Evolutionary conservation across 306 rosid species (phyloP).

Genomic region (Senna tora): DNA sequence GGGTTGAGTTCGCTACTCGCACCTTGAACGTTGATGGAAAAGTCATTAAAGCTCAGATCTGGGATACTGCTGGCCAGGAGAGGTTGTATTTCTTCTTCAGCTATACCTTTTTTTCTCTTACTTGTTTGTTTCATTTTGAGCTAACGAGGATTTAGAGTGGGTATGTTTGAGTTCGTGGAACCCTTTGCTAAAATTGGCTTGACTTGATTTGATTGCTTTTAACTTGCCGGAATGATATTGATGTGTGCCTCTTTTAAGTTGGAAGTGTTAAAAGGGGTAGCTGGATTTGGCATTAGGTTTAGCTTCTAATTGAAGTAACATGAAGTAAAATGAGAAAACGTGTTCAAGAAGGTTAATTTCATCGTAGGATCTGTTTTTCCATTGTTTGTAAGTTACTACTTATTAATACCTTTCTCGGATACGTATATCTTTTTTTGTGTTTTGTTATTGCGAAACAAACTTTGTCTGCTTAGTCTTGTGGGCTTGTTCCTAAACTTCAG

Average conservation of each 20-base stretch:
- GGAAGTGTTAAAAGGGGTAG: neutral
- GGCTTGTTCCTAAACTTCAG: neutral
- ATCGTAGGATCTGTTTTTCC: neutral
- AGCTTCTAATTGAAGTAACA: neutral
- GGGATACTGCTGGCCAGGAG: constrained; percentile 89
- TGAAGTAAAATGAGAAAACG: neutral
- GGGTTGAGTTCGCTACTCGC: constrained; percentile 79
- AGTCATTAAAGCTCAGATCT: constrained; percentile 79
- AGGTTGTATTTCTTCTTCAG: constrained; percentile 47
- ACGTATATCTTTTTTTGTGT: neutral
- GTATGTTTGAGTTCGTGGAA: neutral
- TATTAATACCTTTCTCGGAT: neutral
- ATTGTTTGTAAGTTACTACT: neutral
- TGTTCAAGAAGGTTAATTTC: neutral
- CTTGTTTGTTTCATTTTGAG: neutral
- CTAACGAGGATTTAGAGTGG: neutral
- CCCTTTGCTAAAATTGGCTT: neutral
- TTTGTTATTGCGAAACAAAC: constrained; percentile 1
- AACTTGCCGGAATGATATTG: constrained; percentile 5
- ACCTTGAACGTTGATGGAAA: constrained; percentile 66
- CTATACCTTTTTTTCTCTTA: constrained; percentile 15
- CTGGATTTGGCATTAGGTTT: neutral
- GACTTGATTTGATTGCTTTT: neutral
- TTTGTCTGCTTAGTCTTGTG: neutral
- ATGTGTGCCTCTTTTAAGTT: constrained; percentile 11